Evolutionary conservation across 768 basidiomycete genomes (phyloP).

Genomic region (Phaeotremella fagi): DNA sequence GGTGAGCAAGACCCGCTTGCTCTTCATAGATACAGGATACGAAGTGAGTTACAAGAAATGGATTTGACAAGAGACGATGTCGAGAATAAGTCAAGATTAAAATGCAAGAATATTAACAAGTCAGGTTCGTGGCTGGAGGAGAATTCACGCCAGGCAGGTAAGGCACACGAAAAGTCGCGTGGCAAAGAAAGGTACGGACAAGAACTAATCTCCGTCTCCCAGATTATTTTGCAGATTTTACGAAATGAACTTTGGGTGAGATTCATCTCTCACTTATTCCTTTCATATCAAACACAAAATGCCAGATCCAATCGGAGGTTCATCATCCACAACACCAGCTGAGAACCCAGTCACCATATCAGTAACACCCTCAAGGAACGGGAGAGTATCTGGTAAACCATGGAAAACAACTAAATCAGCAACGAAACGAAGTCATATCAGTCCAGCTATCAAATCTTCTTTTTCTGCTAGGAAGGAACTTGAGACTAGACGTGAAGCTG

Average conservation of each 20-base stretch:
- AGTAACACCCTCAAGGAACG: conserved; percentile 22
- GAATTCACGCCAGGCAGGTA: too few species aligned
- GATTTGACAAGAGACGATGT: neutral
- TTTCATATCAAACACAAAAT: neutral
- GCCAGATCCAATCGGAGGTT: conserved; percentile 1
- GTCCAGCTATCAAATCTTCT: conserved; percentile 30
- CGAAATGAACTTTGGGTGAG: neutral
- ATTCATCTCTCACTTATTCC: neutral
- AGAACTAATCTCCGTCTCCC: neutral
- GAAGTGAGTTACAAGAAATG: neutral
- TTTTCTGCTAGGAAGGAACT: conserved; percentile 35
- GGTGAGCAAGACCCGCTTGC: too few species aligned
- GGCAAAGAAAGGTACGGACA: neutral
- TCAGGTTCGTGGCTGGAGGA: neutral
- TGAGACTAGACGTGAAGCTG: conserved; percentile 26
- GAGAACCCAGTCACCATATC: conserved; percentile 6
- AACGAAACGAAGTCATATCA: conserved; percentile 33
- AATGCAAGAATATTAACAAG: neutral
- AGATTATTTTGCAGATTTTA: neutral
- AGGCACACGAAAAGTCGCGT: neutral
- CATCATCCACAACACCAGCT: conserved; percentile 15
- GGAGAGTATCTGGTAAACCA: conserved; percentile 34
- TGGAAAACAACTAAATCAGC: conserved; percentile 32
- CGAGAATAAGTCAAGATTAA: neutral
- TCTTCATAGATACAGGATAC: neutral